Base-by-base conservation (phyloP, 2,329 filamentous ascomycete genomes). In the Talaromyces atroroseus region DNA sequence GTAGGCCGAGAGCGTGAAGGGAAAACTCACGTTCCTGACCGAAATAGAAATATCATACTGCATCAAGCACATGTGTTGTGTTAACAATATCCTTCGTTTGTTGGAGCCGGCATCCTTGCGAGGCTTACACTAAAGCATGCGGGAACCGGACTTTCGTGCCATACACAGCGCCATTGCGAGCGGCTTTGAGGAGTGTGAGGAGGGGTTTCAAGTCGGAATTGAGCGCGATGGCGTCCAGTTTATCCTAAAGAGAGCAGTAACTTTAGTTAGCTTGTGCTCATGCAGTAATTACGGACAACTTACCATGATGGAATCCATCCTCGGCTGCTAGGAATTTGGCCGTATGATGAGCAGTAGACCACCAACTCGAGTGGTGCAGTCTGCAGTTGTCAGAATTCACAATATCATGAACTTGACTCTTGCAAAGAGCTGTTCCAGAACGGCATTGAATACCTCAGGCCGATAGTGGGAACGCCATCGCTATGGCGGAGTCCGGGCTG, bases 71-170 rank as follows among this genome's bases (percentile, higher is more conserved):
- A 32, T 62, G 52, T 23, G 53, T 54, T 62, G 52, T 23, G 53
- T 54, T 40, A 58, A 26, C 10, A 42, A 18, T 16, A 54, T 3
- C 47, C 32, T 45, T n/a, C 34, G 26, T 29, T 16, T 29, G 3
- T 29, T 18, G 3, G 12, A 7, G n/a, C 5, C 23, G 1, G 12
- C 24, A 18, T 40, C 18, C 6, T 21, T 50, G 7, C 21, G 29
- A 54, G 34, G 51, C 77, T 61, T 79, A 85, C 82, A 99, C 94
- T 64, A 99, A 82, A 59, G 94, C 94, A 77, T 99, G 94, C 62
- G 94, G 94, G 77, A 99, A 97, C 62, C 94, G 92, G 74, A 99
- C 90, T 83, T 97, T 97, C 66, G 89, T 85, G 59, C 94, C 94
- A 76, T 99, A 99, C 61, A 99, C 90, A 63, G 92, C 86, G 72